Conservation (phyloP, 2,329 filamentous ascomycete genomes). For the Exophiala alcalophila region DNA sequence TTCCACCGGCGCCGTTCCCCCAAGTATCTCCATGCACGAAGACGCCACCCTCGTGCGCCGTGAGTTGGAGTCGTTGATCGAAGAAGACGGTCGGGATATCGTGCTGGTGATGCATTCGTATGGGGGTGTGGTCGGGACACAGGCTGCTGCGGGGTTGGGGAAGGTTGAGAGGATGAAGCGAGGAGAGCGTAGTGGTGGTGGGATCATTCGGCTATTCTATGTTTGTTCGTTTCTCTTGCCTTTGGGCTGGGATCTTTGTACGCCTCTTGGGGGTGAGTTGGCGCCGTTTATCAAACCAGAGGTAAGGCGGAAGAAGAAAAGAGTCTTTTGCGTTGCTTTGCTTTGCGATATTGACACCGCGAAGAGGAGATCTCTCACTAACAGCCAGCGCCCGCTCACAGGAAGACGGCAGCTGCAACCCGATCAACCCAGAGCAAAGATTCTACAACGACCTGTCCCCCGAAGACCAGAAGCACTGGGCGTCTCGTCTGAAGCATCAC, state of each 20-base stretch:
- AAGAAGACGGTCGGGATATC: conserved; percentile 32
- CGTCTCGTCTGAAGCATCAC: conserved; percentile 12
- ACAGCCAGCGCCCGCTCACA: background rate
- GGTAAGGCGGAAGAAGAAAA: conserved; percentile 1
- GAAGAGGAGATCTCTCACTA: background rate
- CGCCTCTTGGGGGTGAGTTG: conserved; percentile 11
- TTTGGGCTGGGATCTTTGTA: conserved; percentile 6
- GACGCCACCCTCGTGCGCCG: conserved; percentile 8
- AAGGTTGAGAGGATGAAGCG: conserved; percentile 27
- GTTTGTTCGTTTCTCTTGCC: conserved; percentile 38
- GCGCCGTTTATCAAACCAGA: conserved; percentile 16
- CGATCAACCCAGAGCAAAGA: conserved; percentile 19
- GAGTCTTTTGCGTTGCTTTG: no score
- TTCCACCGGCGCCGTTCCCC: background rate
- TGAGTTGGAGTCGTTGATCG: conserved; percentile 29
- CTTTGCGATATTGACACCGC: no score
- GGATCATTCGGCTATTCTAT: conserved; percentile 34
- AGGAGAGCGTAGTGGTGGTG: conserved; percentile 33
- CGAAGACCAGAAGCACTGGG: conserved; percentile 21
- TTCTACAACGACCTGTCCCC: conserved; percentile 39
- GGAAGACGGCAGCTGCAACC: conserved; percentile 17
- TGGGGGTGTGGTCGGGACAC: conserved; percentile 35
- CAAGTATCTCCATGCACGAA: conserved; percentile 11
- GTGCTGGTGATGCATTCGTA: conserved; percentile 38
- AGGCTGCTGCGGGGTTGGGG: conserved; percentile 34